Base-by-base conservation (phyloP, 768 basidiomycete species). In the Ramaria rubella region DNA sequence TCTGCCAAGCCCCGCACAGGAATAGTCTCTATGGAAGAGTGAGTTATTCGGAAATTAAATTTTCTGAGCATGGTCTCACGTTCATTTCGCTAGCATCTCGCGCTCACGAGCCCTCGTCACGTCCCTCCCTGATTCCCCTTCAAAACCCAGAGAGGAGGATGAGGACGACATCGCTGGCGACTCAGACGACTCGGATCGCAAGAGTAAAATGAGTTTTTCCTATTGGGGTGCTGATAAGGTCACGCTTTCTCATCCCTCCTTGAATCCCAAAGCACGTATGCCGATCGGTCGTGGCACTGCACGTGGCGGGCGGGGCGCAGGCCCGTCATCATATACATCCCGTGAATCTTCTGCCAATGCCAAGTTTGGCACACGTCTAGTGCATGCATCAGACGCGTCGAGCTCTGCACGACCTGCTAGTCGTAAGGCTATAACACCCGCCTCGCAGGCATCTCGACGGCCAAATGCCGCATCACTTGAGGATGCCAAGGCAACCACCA, bases 161-260 rank as follows among this genome's bases (percentile, higher is more conserved):
- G 71, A 73, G 49, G 72, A 73, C 19, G 75, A 74, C 23, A 82
- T 74, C 17, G 80, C 64, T 17, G 70, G 66, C 21, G 87, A 90
- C 27, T 90, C 90, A 3, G 87, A 89, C 62, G 87, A 91, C 63
- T 91, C 88, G 11, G 90, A 91, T 68, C 81, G 85, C 73, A 88
- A 90, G 75, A 89, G 85, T 75, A 92, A 91, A 69, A 91, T 92
- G 90, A 89, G 87, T 73, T 92, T 92, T 72, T 91, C 89, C 5
- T 94, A 92, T 66, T 92, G 90, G 89, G 90, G 90, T 24, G 90
- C 90, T 30, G 90, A 93, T 73, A 90, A 90, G 71, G 80, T 93
- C 64, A 93, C 90, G 1, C 81, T 93, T 21, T 87, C 90, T 68
- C 87, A 87, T 62, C 87, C 90, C 2, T 69, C 82, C 38, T 67